phyloP scores from a whole-genome alignment of 768 basidiomycete genomes.

The Russula dissimulans region DNA sequence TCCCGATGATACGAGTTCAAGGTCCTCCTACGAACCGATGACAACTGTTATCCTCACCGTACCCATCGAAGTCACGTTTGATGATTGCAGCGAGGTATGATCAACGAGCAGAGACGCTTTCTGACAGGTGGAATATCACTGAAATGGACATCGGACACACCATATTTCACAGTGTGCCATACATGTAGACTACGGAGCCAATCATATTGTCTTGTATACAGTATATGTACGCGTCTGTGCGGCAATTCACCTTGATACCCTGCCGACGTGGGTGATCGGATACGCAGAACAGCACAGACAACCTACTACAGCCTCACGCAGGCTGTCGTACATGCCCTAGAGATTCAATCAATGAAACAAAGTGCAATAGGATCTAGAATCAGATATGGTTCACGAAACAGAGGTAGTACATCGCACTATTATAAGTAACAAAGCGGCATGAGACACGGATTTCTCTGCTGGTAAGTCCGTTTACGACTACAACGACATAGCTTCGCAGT shows the following conservation, averaged over 20 bases:
- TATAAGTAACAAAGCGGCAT: constrained; percentile 1
- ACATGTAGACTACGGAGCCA: not conserved
- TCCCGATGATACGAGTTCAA: not conserved
- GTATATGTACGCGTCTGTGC: not conserved
- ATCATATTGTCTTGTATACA: not conserved
- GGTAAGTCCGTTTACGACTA: constrained; percentile 2
- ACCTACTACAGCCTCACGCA: not conserved
- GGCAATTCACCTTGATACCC: not conserved
- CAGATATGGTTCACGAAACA: constrained; percentile 5
- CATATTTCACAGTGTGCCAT: not conserved
- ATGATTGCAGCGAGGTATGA: not conserved
- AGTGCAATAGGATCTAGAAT: not conserved
- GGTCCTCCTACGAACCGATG: not conserved
- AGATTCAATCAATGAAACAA: not conserved
- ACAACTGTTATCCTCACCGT: constrained; percentile 22
- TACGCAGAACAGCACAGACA: too few species aligned
- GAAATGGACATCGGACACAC: not conserved
- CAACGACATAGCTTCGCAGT: constrained; percentile 1
- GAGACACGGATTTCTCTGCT: not conserved
- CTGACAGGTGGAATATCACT: too few species aligned
- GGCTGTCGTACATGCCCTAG: not conserved
- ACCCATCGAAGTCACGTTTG: constrained; percentile 9
- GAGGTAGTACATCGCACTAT: constrained; percentile 3
- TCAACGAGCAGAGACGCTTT: too few species aligned
- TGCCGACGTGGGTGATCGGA: too few species aligned